phyloP scores from a whole-genome alignment of 2,329 filamentous ascomycete species.

The Phyllosticta citribraziliensis region DNA sequence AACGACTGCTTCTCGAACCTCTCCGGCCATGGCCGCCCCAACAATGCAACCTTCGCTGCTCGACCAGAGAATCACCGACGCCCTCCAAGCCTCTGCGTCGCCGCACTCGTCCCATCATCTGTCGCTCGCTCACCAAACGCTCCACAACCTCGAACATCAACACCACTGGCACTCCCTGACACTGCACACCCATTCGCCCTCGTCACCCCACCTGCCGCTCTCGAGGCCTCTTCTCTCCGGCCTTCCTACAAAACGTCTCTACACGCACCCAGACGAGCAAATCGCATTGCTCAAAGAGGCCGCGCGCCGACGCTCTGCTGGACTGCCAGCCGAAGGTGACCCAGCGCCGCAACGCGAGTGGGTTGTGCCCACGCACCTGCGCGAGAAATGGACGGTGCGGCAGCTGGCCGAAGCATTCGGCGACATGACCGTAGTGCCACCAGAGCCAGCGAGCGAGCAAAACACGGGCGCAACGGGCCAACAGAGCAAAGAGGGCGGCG shows the following conservation, averaged over 20 bases:
- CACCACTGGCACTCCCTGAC: constrained; percentile 62
- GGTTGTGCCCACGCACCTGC: constrained; percentile 64
- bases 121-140: constrained; percentile 50
- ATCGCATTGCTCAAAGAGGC: constrained; percentile 57
- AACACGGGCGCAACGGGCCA: constrained; percentile 6
- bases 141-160: constrained; percentile 63
- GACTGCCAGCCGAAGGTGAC: background rate
- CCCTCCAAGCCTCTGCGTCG: constrained; percentile 12
- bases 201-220: constrained; percentile 29
- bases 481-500: constrained; percentile 23
- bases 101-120: constrained; percentile 19
- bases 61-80: background rate
- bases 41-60: background rate
- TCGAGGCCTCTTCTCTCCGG: constrained; percentile 60
- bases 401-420: constrained; percentile 63
- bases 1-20: background rate
- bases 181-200: constrained; percentile 40
- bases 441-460: constrained; percentile 16
- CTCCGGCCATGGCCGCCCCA: background rate
- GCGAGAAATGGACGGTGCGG: constrained; percentile 61
- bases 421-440: constrained; percentile 35
- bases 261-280: constrained; percentile 76
- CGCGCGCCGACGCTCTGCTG: constrained; percentile 35
- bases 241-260: constrained; percentile 61
- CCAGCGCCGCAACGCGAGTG: constrained; percentile 51